Conservation (phyloP, 805 yeast species). For the Sugiyamaella valdiviana region DNA sequence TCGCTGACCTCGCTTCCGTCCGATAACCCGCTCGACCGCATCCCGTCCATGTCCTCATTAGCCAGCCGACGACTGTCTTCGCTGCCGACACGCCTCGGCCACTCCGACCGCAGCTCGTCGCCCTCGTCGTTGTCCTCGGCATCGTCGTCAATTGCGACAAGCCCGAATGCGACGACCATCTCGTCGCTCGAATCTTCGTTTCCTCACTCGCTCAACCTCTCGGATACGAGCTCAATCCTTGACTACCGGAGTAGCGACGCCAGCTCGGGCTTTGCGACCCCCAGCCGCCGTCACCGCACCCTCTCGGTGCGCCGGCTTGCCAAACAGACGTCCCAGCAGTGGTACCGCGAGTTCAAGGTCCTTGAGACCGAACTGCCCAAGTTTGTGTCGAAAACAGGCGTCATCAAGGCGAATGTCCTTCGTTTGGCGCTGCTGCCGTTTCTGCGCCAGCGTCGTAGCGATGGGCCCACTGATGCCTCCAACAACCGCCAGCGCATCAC, state of each 20-base stretch:
- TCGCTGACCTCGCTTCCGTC: too few relatives aligned
- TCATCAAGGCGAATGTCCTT: conserved; percentile 33
- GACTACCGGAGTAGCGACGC: conserved; percentile 6
- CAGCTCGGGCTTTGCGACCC: background rate
- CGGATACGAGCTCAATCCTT: conserved; percentile 7
- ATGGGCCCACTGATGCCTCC: conserved; percentile 18
- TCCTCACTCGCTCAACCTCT: conserved; percentile 6
- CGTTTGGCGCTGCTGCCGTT: conserved; percentile 39
- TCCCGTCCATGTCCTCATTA: too few relatives aligned
- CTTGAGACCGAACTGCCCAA: conserved; percentile 28
- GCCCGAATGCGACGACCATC: conserved; percentile 19
- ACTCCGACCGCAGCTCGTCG: background rate
- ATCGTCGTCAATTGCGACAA: conserved; percentile 6
- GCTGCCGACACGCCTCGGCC: background rate
- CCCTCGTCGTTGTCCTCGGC: conserved; percentile 4
- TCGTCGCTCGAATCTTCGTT: conserved; percentile 12
- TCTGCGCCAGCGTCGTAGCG: conserved; percentile 28
- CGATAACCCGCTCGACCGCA: too few relatives aligned
- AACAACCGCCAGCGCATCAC: conserved; percentile 18
- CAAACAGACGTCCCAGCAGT: conserved; percentile 2
- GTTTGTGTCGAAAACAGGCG: conserved; percentile 27
- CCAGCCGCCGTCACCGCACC: conserved; percentile 6
- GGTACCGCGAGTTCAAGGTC: conserved; percentile 22
- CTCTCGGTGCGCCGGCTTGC: background rate
- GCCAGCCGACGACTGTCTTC: background rate